Evolutionary conservation across 257 asterid genomes (phyloP).

Genomic region (Ilex asprella): DNA sequence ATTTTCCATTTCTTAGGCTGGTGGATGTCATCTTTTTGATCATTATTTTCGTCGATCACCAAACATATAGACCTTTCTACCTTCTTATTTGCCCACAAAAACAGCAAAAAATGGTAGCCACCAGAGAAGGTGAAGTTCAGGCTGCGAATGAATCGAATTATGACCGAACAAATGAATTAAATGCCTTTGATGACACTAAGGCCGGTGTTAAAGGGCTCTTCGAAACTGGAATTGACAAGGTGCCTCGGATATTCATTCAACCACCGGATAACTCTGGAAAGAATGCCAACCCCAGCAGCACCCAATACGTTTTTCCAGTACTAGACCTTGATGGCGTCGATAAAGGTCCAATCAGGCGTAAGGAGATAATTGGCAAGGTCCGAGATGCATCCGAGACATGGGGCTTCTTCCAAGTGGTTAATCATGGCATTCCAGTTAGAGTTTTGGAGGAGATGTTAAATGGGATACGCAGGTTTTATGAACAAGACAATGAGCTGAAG

Average conservation of each 20-base stretch:
- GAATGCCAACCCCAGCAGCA: neutral
- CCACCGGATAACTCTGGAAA: constrained; percentile 6
- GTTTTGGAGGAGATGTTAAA: constrained; percentile 14
- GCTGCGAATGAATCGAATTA: neutral
- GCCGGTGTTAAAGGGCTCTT: constrained; percentile 52
- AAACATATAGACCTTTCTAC: too few relatives aligned
- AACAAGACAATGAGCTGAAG: constrained; percentile 4
- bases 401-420: constrained; percentile 18
- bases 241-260: constrained; percentile 35
- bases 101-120: neutral
- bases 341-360: constrained; percentile 6
- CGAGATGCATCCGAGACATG: constrained; percentile 9
- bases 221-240: constrained; percentile 27
- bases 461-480: constrained; percentile 5
- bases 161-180: constrained; percentile 28
- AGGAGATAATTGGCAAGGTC: constrained; percentile 8
- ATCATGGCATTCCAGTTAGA: constrained; percentile 9
- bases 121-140: constrained; percentile 2
- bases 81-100: too few relatives aligned
- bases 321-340: constrained; percentile 27
- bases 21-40: too few relatives aligned
- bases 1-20: too few relatives aligned
- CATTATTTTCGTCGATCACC: too few relatives aligned
- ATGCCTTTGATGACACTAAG: constrained; percentile 40
- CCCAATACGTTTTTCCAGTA: constrained; percentile 19